Evolutionary conservation across 192 early-diverging fungal genomes (phyloP).

Genomic region (Linnemannia schmuckeri): DNA sequence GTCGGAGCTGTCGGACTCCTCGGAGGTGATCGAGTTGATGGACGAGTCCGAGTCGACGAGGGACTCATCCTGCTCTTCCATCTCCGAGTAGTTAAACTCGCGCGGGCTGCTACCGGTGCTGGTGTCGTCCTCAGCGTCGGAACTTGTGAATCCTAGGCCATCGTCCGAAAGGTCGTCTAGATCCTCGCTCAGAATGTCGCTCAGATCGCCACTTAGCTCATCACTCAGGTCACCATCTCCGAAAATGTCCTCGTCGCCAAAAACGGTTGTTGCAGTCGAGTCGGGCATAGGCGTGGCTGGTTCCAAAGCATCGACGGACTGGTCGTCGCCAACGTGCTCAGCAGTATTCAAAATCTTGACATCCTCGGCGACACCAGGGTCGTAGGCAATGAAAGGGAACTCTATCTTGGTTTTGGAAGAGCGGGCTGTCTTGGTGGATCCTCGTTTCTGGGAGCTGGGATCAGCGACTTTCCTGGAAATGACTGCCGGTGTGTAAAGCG

Average conservation of each 20-base stretch:
- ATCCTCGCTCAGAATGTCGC: constrained; percentile 49
- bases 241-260: constrained; percentile 34
- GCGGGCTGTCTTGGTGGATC: not conserved
- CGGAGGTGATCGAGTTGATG: constrained; percentile 22
- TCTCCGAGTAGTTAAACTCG: constrained; percentile 44
- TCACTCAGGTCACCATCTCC: constrained; percentile 51
- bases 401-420: constrained; percentile 10
- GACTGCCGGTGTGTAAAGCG: constrained; percentile 45
- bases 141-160: constrained; percentile 28
- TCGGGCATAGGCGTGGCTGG: not conserved
- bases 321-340: not conserved
- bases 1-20: constrained; percentile 26
- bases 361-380: constrained; percentile 42
- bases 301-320: not conserved
- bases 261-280: not conserved
- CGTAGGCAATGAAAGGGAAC: constrained; percentile 31
- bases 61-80: constrained; percentile 55
- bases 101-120: constrained; percentile 37
- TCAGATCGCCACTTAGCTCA: constrained; percentile 51
- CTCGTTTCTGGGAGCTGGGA: not conserved
- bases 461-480: not conserved
- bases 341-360: constrained; percentile 20
- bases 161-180: constrained; percentile 49
- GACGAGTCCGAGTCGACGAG: constrained; percentile 55
- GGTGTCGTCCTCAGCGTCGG: constrained; percentile 35